Base-by-base conservation (phyloP, 2,329 filamentous ascomycete species). In the Ophiosphaerella herpotricha region DNA sequence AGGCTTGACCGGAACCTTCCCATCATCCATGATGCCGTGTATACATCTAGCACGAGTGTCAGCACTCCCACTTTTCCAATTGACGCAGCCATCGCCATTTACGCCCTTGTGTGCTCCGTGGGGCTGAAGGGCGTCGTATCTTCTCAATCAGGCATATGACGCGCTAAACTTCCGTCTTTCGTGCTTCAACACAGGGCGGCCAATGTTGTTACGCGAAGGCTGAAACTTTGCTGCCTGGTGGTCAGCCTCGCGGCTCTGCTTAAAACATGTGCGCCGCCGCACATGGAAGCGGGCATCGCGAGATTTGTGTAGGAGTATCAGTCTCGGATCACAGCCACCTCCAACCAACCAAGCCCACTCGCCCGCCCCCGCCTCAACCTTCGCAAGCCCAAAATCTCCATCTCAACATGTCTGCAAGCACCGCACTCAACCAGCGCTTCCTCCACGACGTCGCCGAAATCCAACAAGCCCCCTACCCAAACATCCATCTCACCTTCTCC, bases 371-470 rank as follows among this genome's bases (percentile, higher is more conserved):
- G 18, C 4, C 18, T 18, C 18, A 18, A 18, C 2, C n/a, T 18
- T 18, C 18, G 18, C 18, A 18, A 18, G 4, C 18, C 18, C 18
- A 21, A 21, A 21, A 21, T 14, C n/a, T 39, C 26, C 21, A 26
- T 24, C 35, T n/a, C 32, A 24, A 29, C 24, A 36, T 46, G 40
- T n/a, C 50, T 13, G 18, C 37, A 33, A 32, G 38, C 39, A 39
- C 38, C 16, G 38, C 41, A 23, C 33, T 48, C 12, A 26, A 40
- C 29, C 45, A 50, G 7, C 57, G 63, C 1, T 61, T 67, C 5
- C 58, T 81, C 12, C 66, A 66, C 21, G 79, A 82, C 45, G 75
- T 81, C 26, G 69, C 72, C 9, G 79, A 81, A 56, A 64, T 81
- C 13, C 67, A 76, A 38, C 62, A 67, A 21, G 63, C 76, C 36